Percentiles rank a stretch among this genome's conserved stretches.
These are phyloP conservation scores for Pestalotiopsis sp. DNA, from an alignment of 2,329 filamentous ascomycete genomes.

Conservation along the genomic window DNA sequence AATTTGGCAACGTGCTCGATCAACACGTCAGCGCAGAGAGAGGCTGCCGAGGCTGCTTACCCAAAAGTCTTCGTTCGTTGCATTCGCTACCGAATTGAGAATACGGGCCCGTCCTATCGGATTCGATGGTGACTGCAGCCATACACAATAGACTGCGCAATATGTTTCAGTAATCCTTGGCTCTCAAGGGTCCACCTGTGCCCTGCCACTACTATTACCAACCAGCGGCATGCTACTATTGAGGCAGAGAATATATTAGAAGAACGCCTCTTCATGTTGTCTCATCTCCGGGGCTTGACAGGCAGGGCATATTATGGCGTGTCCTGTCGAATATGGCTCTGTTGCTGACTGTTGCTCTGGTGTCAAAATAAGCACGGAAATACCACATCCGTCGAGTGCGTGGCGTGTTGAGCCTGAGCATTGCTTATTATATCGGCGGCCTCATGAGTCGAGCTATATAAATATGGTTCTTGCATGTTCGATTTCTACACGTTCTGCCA, in stretches of 20 bases:
- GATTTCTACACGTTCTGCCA: no score
- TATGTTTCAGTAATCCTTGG: background rate
- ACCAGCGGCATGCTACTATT: background rate
- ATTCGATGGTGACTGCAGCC: background rate
- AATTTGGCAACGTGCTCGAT: background rate
- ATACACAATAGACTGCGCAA: background rate
- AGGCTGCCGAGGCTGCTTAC: background rate
- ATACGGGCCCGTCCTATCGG: background rate
- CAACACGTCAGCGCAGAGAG: background rate
- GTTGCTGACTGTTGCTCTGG: no score
- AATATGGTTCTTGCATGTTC: no score
- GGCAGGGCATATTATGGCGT: background rate
- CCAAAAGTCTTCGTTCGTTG: background rate
- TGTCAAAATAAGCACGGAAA: no score
- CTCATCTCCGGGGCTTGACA: background rate
- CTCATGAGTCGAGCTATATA: no score
- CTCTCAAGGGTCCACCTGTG: background rate
- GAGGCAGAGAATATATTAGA: background rate
- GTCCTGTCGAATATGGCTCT: no score
- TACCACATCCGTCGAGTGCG: no score
- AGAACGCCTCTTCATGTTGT: background rate
- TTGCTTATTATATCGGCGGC: no score
- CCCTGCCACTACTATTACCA: background rate
- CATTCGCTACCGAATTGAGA: background rate
- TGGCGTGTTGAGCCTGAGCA: no score